phyloP scores from a whole-genome alignment of 208 protist genomes.

The Angomonas ambiguus region DNA sequence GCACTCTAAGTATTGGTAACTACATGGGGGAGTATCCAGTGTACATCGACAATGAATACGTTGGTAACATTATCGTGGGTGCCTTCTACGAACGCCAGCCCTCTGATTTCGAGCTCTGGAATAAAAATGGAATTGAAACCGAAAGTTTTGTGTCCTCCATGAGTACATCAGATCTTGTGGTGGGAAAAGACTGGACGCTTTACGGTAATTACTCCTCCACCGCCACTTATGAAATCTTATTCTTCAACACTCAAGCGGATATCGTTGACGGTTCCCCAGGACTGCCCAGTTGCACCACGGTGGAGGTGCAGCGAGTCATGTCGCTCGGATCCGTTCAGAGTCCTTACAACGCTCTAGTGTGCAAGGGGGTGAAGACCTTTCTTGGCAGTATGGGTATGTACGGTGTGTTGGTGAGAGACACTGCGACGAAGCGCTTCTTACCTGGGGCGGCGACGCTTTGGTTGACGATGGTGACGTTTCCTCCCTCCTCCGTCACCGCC shows the following conservation, averaged over 20 bases:
- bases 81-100: slow-evolving; percentile 5
- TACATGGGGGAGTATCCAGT: not conserved
- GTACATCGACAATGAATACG: not conserved
- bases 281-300: slow-evolving; percentile 9
- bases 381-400: slow-evolving; percentile 17
- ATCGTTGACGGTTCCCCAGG: slow-evolving; percentile 2
- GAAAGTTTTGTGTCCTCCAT: not conserved
- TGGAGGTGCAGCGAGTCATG: not conserved
- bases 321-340: not conserved
- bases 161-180: not conserved
- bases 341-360: slow-evolving; percentile 1
- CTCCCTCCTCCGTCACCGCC: slow-evolving; percentile 6
- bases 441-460: slow-evolving; percentile 6
- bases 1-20: not conserved
- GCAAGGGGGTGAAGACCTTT: slow-evolving; percentile 6
- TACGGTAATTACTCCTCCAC: slow-evolving; percentile 10
- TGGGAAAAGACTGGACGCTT: slow-evolving; percentile 3
- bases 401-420: slow-evolving; percentile 14
- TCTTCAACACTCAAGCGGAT: slow-evolving; percentile 13
- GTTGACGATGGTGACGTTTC: slow-evolving; percentile 2
- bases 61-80: slow-evolving; percentile 14
- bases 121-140: not conserved
- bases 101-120: slow-evolving; percentile 1
- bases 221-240: not conserved
- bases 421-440: slow-evolving; percentile 2